Percentiles rank a stretch among this genome's conserved stretches.
Evolutionary conservation across 1,284 basidiomycete genomes (phyloP).

Genomic region (Naganishia sp.): DNA sequence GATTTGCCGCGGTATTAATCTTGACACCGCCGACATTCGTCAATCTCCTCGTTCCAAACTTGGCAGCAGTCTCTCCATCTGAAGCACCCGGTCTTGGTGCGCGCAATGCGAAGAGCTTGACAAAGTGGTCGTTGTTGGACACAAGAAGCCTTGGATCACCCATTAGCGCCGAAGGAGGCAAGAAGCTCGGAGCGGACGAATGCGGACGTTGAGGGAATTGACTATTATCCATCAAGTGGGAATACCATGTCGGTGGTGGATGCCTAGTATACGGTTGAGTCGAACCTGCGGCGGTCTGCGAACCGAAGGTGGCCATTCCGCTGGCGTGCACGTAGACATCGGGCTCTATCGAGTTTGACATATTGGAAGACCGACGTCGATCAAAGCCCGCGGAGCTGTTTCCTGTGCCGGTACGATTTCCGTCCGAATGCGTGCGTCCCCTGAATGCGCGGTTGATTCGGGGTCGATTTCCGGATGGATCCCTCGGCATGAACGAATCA

Average conservation of each 20-base stretch:
- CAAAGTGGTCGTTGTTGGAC: constrained; percentile 52
- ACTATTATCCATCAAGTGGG: constrained; percentile 10
- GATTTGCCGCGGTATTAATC: constrained; percentile 51
- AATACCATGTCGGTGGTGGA: constrained; percentile 17
- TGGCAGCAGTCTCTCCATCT: background rate
- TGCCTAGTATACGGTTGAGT: background rate
- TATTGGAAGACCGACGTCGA: background rate
- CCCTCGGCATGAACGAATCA: background rate
- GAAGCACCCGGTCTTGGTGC: background rate
- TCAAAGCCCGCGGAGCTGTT: background rate
- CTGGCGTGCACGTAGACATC: constrained; percentile 14
- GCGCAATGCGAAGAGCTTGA: constrained; percentile 50
- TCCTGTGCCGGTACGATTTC: background rate
- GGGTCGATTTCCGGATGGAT: background rate
- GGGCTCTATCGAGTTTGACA: background rate
- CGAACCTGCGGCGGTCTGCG: background rate
- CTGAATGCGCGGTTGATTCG: constrained; percentile 5
- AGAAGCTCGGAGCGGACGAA: background rate
- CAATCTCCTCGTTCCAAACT: constrained; percentile 37
- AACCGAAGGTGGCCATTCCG: constrained; percentile 9
- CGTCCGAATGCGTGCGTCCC: background rate
- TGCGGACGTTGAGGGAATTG: constrained; percentile 18
- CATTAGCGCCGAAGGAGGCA: constrained; percentile 3
- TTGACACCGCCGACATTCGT: constrained; percentile 45
- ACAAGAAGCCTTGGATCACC: constrained; percentile 51